Conservation (phyloP, 257 asterid species). For the Nicotiana tabacum region DNA sequence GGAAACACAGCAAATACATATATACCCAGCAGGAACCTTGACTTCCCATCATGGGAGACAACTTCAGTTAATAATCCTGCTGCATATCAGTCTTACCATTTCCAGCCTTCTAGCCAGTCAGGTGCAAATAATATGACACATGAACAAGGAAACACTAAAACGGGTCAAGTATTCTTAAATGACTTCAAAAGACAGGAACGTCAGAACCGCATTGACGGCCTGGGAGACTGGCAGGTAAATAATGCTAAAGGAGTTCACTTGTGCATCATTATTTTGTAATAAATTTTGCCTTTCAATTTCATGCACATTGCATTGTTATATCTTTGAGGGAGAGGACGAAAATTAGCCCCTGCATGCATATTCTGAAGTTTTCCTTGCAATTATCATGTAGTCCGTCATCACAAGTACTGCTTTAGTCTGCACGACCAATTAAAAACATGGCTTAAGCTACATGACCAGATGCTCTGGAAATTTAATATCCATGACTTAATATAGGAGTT, state of each 20-base stretch:
- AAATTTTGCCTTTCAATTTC: background rate
- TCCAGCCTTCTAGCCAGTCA: conserved; percentile 46
- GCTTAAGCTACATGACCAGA: background rate
- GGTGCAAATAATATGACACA: conserved; percentile 30
- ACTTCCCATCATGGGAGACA: conserved; percentile 53
- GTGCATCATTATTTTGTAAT: background rate
- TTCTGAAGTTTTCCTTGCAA: background rate
- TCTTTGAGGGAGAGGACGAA: background rate
- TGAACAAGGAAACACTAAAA: conserved; percentile 45
- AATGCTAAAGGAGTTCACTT: conserved; percentile 1
- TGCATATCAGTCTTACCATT: conserved; percentile 40
- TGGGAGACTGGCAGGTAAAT: conserved; percentile 72
- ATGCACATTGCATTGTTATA: background rate
- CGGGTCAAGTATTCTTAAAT: conserved; percentile 40
- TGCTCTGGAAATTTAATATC: background rate
- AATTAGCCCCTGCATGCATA: background rate
- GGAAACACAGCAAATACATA: conserved; percentile 26
- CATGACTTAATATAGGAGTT: background rate
- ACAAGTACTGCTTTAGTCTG: background rate
- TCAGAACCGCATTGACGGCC: conserved; percentile 33
- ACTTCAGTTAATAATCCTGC: conserved; percentile 37
- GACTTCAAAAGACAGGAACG: conserved; percentile 34
- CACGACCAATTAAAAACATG: background rate
- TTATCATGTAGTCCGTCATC: background rate
- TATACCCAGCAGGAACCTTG: conserved; percentile 36